Percentiles rank a stretch among this genome's conserved stretches.
Conservation (phyloP, 345 rosid genomes). For the Gossypium raimondii region DNA sequence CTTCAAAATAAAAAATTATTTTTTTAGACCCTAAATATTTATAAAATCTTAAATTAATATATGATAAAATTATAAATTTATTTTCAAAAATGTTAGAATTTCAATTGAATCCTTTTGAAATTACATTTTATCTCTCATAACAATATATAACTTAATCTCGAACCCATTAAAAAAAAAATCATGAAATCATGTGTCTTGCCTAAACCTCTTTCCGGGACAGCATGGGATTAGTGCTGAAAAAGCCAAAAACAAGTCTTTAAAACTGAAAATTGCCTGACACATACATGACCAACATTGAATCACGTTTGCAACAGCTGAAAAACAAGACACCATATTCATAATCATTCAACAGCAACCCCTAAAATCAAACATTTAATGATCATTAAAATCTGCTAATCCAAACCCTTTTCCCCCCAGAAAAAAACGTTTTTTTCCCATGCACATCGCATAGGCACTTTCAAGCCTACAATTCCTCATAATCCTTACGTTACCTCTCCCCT, state of each 20-base stretch:
- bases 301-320: constrained; percentile 13
- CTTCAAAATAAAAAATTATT: fast-evolving
- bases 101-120: no score
- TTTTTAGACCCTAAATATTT: no score
- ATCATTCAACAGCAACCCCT: constrained; percentile 5
- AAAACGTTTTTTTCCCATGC: neutral
- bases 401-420: neutral
- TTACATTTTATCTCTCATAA: no score
- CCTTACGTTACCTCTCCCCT: neutral
- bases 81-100: no score
- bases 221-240: neutral
- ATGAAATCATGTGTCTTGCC: no score
- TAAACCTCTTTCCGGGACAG: neutral
- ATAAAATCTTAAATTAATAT: no score
- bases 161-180: no score
- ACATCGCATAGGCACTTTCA: neutral
- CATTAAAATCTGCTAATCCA: neutral
- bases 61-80: no score
- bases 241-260: neutral
- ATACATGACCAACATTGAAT: neutral
- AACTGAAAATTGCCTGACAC: constrained; percentile 13
- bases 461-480: neutral
- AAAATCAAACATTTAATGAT: neutral
- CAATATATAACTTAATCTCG: no score
- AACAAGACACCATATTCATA: neutral